Evolutionary conservation across 805 yeast genomes (phyloP).

Genomic region (Scheffersomyces coipomensis): DNA sequence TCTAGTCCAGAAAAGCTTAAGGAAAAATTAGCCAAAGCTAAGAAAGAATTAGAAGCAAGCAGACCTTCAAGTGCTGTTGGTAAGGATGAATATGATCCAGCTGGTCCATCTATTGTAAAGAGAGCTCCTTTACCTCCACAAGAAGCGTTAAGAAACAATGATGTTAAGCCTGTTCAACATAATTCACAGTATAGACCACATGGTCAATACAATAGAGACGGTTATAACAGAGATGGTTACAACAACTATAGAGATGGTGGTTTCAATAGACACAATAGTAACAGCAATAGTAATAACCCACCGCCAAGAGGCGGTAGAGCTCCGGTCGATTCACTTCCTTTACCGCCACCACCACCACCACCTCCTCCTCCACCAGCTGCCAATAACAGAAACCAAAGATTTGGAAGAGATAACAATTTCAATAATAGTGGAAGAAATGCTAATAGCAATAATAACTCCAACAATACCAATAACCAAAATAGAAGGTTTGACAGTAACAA

Average conservation of each 20-base stretch:
- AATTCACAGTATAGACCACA: background rate
- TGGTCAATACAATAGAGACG: background rate
- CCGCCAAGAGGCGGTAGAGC: background rate
- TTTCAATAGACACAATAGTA: background rate
- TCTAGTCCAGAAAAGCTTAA: slow-evolving; percentile 12
- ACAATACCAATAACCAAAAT: slow-evolving; percentile 6
- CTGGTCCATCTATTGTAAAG: background rate
- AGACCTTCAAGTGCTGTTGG: too few species aligned
- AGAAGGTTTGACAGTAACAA: slow-evolving; percentile 18
- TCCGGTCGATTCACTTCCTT: slow-evolving; percentile 11
- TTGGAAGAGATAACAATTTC: slow-evolving; percentile 7
- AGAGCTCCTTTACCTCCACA: slow-evolving; percentile 12
- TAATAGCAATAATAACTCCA: slow-evolving; percentile 3
- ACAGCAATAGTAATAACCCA: background rate
- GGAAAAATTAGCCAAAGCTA: slow-evolving; percentile 20
- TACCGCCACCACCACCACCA: slow-evolving; percentile 9
- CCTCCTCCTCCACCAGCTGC: slow-evolving; percentile 2
- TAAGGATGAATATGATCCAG: background rate
- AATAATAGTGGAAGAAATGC: slow-evolving; percentile 1
- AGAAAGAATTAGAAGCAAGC: slow-evolving; percentile 15
- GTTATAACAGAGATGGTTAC: background rate
- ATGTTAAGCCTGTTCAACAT: slow-evolving; percentile 1
- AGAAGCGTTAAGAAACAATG: slow-evolving; percentile 1
- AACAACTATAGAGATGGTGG: background rate
- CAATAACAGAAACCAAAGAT: slow-evolving; percentile 5